Conservation (phyloP, 140 eudicot genomes). For the Bidens hawaiensis region DNA sequence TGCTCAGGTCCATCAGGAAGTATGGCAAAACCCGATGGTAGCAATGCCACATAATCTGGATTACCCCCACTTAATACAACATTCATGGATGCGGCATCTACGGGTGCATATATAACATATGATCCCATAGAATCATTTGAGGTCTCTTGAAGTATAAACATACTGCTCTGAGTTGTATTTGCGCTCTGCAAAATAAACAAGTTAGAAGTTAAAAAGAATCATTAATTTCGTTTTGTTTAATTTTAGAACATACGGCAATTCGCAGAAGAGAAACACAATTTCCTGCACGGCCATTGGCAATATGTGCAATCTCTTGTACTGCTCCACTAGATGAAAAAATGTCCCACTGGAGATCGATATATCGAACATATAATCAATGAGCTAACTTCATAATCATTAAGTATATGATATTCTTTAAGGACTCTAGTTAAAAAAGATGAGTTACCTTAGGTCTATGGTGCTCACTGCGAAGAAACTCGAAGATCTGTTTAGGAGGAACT, state of each 20-base stretch:
- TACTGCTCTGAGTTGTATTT: constrained; percentile 85
- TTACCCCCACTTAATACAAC: constrained; percentile 81
- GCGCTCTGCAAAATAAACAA: constrained; percentile 47
- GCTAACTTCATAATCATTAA: background rate
- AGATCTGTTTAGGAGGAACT: constrained; percentile 66
- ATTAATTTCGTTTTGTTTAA: background rate
- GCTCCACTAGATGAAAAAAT: constrained; percentile 83
- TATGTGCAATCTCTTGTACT: constrained; percentile 96
- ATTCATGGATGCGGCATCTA: constrained; percentile 77
- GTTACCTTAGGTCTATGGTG: constrained; percentile 76
- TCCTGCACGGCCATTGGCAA: constrained; percentile 89
- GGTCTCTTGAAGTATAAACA: constrained; percentile 95
- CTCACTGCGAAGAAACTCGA: constrained; percentile 75
- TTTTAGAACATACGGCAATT: constrained; percentile 60
- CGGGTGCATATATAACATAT: too few species aligned
- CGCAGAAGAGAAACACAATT: constrained; percentile 89
- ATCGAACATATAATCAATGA: background rate
- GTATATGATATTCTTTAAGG: background rate
- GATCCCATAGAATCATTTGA: constrained; percentile 67
- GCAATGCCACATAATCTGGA: constrained; percentile 78
- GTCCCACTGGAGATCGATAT: constrained; percentile 96
- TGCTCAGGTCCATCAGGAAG: constrained; percentile 76
- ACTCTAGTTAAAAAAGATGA: background rate
- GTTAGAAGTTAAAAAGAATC: background rate
- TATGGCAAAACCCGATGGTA: constrained; percentile 95